Base-by-base conservation (phyloP, 192 early-diverging fungal genomes). In the Dimargaris xerosporica region DNA sequence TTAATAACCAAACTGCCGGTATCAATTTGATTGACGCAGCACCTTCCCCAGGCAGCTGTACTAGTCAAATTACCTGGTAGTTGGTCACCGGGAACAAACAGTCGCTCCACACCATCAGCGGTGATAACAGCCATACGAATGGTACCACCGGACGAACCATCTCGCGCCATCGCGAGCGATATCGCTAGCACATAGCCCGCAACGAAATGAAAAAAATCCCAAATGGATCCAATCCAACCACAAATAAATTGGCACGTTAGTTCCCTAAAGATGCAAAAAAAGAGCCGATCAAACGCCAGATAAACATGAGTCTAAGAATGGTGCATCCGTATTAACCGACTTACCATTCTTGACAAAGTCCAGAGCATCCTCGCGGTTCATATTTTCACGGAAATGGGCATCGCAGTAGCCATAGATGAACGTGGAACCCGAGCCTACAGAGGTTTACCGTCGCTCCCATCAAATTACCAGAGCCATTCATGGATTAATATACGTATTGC, bases 381-480 rank as follows among this genome's bases (percentile, higher is more conserved):
- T 94, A 58, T 75, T 75, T 9, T 87, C 83, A 31, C 74, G 78
- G 67, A 79, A 99, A 23, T 70, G 63, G 55, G 92, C 76, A 78
- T 99, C 96, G 69, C 94, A 98, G 72, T 91, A 99, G 53, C 96
- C 96, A 67, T 96, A 99, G 66, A 99, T 96, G 70, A 90, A 99
- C 13, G 87, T 84, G 13, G 93, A 96, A 29, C 96, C 96, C 66
- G 86, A 90, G 42, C 96, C 78, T 80, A 66, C 17, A 16, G 3
- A 7, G 34, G 3, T 5, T 39, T 39, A 39, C 34, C 34, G 3
- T 39, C 34, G 34, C 7, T 39, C 7, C 34, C 34, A 39, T 7
- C 34, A 39, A 39, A 39, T 39, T 7, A 39, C 7, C 2, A 7
- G 7, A 39, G 2, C 7, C 34, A 39, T 39, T 7, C 34, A 39